Percentiles rank a stretch among this genome's conserved stretches.
Conservation (phyloP, 257 asterid species). For the Plantago major region DNA sequence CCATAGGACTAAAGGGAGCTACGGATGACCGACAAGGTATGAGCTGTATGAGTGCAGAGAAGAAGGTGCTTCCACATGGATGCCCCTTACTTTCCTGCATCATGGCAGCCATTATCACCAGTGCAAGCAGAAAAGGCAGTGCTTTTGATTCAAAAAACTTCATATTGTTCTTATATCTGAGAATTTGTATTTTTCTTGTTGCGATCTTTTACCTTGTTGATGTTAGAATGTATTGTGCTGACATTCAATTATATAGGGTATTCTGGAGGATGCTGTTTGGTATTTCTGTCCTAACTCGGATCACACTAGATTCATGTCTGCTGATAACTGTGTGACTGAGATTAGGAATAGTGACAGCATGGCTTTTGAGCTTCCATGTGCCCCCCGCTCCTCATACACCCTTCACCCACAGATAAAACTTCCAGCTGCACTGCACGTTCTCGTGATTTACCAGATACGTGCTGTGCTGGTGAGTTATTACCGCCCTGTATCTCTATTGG, state of each 20-base stretch:
- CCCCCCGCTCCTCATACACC: too few species aligned
- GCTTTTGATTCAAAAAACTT: constrained; percentile 23
- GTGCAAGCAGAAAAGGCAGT: constrained; percentile 23
- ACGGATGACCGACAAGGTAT: constrained; percentile 89
- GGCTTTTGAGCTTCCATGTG: too few species aligned
- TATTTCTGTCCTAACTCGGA: constrained; percentile 61
- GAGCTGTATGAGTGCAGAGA: constrained; percentile 82
- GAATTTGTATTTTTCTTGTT: not conserved
- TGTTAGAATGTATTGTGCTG: not conserved
- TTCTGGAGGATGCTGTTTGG: constrained; percentile 23
- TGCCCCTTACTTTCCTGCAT: constrained; percentile 39
- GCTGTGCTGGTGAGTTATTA: too few species aligned
- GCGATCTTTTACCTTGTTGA: not conserved
- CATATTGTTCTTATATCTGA: constrained; percentile 21
- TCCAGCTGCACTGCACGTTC: too few species aligned
- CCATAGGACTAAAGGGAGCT: constrained; percentile 61
- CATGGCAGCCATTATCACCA: constrained; percentile 26
- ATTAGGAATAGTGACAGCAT: too few species aligned
- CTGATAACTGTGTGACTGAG: too few species aligned
- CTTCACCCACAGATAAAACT: too few species aligned
- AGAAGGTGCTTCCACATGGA: constrained; percentile 72
- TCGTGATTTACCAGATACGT: too few species aligned
- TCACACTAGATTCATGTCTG: constrained; percentile 41
- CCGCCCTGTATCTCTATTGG: too few species aligned
- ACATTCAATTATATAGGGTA: constrained; percentile 23